Evolutionary conservation across 495 filamentous ascomycete genomes (phyloP), one percentile per base, ranked within the genome.

Genomic region (Hyaloscypha variabilis): DNA sequence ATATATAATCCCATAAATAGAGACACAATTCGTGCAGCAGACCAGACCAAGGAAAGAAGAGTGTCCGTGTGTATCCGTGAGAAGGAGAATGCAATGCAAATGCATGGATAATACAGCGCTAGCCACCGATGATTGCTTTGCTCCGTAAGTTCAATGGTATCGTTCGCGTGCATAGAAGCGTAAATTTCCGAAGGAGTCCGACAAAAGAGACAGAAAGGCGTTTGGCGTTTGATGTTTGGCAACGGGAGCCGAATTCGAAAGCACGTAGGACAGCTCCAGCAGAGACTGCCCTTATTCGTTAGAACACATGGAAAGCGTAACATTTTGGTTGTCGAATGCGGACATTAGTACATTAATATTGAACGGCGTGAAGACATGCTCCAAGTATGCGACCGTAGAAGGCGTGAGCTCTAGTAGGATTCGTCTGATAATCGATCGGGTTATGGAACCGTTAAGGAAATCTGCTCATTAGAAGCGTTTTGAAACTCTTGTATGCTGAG

Each of bases 381-480:
- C 29, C 56, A 28, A 60, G 55, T 66, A 69, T 66, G 39, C 52
- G 63, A 60, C 57, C 63, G 46, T 60, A 58, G 59, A 63, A 60
- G 39, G 63, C 67, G 67, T 69, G 63, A 69, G 51, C 53, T 69
- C 67, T 69, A 69, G 54, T 50, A 59, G 36, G 26, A 29, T 58
- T 30, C 60, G 66, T 64, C 42, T 31, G 36, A 53, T 19, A 26
- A 42, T 24, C 57, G 57, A 59, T 28, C 57, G 57, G n/a, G 8
- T 59, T 46, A 52, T 54, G 30, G 60, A 61, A 24, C 42, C 58
- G 54, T 67, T 52, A 52, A 29, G 60, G 55, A 60, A 62, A 60
- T 55, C n/a, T 50, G 55, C 4, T 60, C 63, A 42, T 46, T 51
- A 51, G 30, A 42, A n/a, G 39, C 34, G 31, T 14, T 21, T 42